A percentile compares a stretch with the other conserved stretches of the same genome.
Evolutionary conservation across 2,329 filamentous ascomycete species (phyloP).

Genomic region (Chaetomium sp.): DNA sequence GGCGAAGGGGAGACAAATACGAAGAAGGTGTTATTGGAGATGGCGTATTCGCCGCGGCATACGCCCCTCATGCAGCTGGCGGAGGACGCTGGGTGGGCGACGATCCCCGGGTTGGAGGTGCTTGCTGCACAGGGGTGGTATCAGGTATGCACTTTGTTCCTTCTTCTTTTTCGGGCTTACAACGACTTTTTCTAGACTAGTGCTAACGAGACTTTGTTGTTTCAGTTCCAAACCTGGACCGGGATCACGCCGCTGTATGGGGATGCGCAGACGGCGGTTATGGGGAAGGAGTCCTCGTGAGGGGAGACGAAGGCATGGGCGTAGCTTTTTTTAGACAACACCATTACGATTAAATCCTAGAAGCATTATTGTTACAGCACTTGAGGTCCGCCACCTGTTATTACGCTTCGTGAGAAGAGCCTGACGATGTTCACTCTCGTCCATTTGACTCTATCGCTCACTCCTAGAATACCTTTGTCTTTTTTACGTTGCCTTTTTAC

Average conservation of each 20-base stretch:
- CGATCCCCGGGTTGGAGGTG: constrained; percentile 82
- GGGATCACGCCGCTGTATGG: constrained; percentile 68
- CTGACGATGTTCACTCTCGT: no score
- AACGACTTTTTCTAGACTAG: not conserved
- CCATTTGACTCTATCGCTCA: no score
- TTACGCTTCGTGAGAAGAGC: no score
- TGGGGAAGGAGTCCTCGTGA: constrained; percentile 31
- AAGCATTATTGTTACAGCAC: no score
- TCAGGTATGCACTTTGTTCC: constrained; percentile 53
- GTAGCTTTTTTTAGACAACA: no score
- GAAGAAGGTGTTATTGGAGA: constrained; percentile 68
- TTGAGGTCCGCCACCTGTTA: no score
- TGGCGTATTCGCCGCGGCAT: constrained; percentile 87
- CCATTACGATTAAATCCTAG: no score
- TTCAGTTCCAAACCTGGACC: constrained; percentile 75
- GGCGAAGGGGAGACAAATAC: constrained; percentile 28
- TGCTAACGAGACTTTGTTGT: constrained; percentile 1
- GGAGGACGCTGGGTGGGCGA: constrained; percentile 68
- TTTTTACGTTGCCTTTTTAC: no score
- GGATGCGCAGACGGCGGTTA: constrained; percentile 57
- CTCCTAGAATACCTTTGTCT: no score
- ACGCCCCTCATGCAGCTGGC: constrained; percentile 84
- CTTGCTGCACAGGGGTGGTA: constrained; percentile 83
- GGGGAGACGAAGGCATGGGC: not conserved
- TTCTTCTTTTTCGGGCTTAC: not conserved